phyloP scores from a whole-genome alignment of 805 yeast species.

The Saturnispora saitoi region DNA sequence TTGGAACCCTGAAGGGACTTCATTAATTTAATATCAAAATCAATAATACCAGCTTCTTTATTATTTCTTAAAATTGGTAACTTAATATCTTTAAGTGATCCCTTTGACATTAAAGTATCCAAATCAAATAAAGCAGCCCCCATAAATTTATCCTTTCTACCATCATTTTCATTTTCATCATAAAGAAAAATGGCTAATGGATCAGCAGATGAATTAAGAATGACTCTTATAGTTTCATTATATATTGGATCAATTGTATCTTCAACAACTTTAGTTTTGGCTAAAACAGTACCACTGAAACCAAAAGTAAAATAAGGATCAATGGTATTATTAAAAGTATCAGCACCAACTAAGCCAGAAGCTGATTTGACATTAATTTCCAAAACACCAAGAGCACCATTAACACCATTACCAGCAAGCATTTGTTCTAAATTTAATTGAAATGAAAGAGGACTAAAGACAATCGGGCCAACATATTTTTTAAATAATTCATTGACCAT shows the following conservation, averaged over 20 bases:
- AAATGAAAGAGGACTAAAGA: slow-evolving; percentile 85
- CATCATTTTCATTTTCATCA: slow-evolving; percentile 61
- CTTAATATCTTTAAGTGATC: slow-evolving; percentile 38
- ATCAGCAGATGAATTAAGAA: slow-evolving; percentile 69
- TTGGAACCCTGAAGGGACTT: slow-evolving; percentile 59
- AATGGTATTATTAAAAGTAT: slow-evolving; percentile 64
- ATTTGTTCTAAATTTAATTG: slow-evolving; percentile 89
- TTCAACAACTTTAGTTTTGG: slow-evolving; percentile 57
- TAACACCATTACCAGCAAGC: slow-evolving; percentile 70
- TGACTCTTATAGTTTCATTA: slow-evolving; percentile 69
- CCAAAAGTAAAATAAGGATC: slow-evolving; percentile 85
- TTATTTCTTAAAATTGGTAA: slow-evolving; percentile 70
- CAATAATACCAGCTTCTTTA: slow-evolving; percentile 69
- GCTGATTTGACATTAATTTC: slow-evolving; percentile 63
- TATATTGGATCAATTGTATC: slow-evolving; percentile 71
- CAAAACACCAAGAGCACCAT: slow-evolving; percentile 81
- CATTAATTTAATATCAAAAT: slow-evolving; percentile 63
- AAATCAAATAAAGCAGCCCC: slow-evolving; percentile 73
- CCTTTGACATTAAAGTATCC: slow-evolving; percentile 50
- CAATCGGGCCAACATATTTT: slow-evolving; percentile 81
- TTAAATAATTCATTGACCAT: slow-evolving; percentile 78
- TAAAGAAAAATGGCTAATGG: slow-evolving; percentile 64
- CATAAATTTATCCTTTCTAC: slow-evolving; percentile 65
- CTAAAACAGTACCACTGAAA: slow-evolving; percentile 48
- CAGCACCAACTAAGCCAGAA: slow-evolving; percentile 57